Evolutionary conservation across 345 rosid species (phyloP).

Genomic region (Arabis hirsuta): DNA sequence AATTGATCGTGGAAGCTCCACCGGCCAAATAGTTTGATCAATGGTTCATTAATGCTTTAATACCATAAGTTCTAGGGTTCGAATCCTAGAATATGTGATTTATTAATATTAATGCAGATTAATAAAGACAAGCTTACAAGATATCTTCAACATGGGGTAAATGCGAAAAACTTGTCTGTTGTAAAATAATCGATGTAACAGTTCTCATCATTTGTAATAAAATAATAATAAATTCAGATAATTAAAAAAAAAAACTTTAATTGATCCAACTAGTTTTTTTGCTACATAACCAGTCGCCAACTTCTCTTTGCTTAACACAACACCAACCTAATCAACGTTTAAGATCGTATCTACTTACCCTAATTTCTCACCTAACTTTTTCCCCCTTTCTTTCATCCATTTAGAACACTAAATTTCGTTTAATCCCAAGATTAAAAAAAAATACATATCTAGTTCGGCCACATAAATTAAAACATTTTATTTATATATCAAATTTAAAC

Average conservation of each 20-base stretch:
- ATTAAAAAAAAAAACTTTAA: too few species aligned
- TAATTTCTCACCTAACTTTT: not conserved
- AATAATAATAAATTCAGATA: too few species aligned
- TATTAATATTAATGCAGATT: too few species aligned
- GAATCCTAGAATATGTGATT: too few species aligned
- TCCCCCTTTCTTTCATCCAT: not conserved
- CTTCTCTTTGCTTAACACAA: not conserved
- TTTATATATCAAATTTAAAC: not conserved
- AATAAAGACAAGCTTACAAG: too few species aligned
- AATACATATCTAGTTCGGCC: not conserved
- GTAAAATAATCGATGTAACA: too few species aligned
- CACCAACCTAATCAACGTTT: constrained; percentile 8
- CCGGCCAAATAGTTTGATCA: too few species aligned
- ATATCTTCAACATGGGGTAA: too few species aligned
- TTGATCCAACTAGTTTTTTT: not conserved
- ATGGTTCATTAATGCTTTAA: too few species aligned
- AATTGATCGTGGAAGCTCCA: not conserved
- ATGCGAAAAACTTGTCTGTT: too few species aligned
- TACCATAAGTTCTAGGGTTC: too few species aligned
- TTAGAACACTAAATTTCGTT: not conserved
- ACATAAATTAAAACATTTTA: not conserved
- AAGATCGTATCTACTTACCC: not conserved
- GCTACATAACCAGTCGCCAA: not conserved
- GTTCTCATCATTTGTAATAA: too few species aligned
- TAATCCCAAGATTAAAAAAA: not conserved